Conservation (phyloP, 2,329 filamentous ascomycete species). For the Pyricularia sp. region DNA sequence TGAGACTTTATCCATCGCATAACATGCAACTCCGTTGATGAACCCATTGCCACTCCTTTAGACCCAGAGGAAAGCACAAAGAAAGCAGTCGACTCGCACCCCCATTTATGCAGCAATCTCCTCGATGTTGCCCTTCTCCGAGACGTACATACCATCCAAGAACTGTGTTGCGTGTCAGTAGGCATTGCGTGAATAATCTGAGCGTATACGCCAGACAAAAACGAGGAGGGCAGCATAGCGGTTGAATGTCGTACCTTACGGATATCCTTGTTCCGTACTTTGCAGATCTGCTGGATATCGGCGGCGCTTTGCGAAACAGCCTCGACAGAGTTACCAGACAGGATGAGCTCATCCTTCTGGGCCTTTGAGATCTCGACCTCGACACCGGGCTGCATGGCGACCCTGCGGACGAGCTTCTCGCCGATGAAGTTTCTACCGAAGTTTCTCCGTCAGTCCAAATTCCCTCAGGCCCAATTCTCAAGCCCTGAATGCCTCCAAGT, state of each 20-base stretch:
- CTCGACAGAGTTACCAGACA: slow-evolving; percentile 92
- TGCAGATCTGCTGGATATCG: slow-evolving; percentile 98
- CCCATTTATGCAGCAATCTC: slow-evolving; percentile 45
- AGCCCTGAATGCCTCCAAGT: not conserved
- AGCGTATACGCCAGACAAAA: not conserved
- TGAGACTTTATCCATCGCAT: slow-evolving; percentile 32
- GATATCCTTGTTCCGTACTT: slow-evolving; percentile 99
- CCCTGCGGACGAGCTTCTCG: slow-evolving; percentile 96
- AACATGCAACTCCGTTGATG: slow-evolving; percentile 46
- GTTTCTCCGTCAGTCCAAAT: not conserved
- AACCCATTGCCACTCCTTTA: slow-evolving; percentile 53
- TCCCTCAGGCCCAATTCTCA: not conserved
- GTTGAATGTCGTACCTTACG: slow-evolving; percentile 59
- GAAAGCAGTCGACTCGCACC: slow-evolving; percentile 17
- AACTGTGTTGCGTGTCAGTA: slow-evolving; percentile 48
- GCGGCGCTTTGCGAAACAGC: slow-evolving; percentile 95
- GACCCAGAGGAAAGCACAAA: slow-evolving; percentile 43
- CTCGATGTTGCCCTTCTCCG: slow-evolving; percentile 92
- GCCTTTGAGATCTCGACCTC: slow-evolving; percentile 81
- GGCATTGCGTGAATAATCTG: not conserved
- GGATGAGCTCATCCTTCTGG: slow-evolving; percentile 95
- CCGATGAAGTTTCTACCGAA: slow-evolving; percentile 80
- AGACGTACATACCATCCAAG: slow-evolving; percentile 99
- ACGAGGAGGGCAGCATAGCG: not conserved
- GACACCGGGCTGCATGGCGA: slow-evolving; percentile 84